Evolutionary conservation across 495 filamentous ascomycete genomes (phyloP).

Genomic region (Thozetella sp.): DNA sequence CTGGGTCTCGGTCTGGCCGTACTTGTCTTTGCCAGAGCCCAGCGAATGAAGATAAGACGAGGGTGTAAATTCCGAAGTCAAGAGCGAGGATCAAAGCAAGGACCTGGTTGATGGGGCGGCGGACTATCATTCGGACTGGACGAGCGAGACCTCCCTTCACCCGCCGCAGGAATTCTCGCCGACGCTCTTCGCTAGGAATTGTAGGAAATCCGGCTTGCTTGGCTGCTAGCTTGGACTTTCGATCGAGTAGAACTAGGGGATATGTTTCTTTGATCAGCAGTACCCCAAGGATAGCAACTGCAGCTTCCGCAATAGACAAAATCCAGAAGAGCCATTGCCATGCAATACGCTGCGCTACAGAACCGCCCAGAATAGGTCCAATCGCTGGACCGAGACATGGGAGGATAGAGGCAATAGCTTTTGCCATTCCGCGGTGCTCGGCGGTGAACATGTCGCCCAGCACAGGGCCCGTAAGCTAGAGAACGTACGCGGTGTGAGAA

Average conservation of each 20-base stretch:
- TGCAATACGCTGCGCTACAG: constrained; percentile 39
- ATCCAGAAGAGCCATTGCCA: constrained; percentile 59
- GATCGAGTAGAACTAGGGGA: constrained; percentile 18
- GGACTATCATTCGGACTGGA: constrained; percentile 59
- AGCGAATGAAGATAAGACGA: constrained; percentile 64
- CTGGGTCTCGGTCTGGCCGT: constrained; percentile 48
- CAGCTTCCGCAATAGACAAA: constrained; percentile 37
- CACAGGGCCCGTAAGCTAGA: constrained; percentile 21
- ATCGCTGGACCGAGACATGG: constrained; percentile 42
- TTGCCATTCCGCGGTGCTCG: constrained; percentile 27
- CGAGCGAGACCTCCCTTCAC: constrained; percentile 56
- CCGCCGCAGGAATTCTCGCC: neutral
- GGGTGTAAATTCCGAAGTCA: constrained; percentile 59
- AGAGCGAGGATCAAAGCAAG: constrained; percentile 40
- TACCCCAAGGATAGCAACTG: constrained; percentile 27
- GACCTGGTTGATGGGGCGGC: constrained; percentile 63
- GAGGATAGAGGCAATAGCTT: constrained; percentile 24
- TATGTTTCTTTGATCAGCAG: constrained; percentile 48
- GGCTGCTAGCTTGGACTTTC: constrained; percentile 9
- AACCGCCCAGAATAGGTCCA: constrained; percentile 49
- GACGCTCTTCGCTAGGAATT: no score
- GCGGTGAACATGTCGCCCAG: constrained; percentile 27
- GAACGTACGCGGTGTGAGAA: neutral
- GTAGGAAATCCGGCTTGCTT: no score
- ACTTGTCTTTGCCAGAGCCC: constrained; percentile 54